Percentiles rank a stretch among this genome's conserved stretches.
These are phyloP conservation scores for Fusarium sp. DNA, from an alignment of 2,329 filamentous ascomycete genomes.

Conservation along the genomic window DNA sequence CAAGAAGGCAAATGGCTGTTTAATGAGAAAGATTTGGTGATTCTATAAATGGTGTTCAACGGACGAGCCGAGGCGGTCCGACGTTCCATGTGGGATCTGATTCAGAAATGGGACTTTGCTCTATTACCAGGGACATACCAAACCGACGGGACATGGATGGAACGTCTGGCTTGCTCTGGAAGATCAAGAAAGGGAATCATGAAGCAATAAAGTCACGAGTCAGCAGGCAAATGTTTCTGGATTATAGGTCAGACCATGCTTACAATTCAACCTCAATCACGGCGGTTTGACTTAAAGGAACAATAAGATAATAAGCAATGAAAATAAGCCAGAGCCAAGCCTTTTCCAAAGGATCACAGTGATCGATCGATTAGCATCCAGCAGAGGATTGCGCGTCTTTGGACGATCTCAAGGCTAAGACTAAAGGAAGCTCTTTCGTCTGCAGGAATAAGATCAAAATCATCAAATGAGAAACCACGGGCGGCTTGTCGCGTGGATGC, in stretches of 20 bases:
- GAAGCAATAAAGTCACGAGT: neutral
- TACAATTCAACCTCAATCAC: neutral
- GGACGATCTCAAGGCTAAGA: constrained; percentile 5
- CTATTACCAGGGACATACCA: neutral
- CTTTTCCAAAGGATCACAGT: neutral
- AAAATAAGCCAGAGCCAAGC: neutral
- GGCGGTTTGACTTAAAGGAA: neutral
- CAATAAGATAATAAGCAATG: neutral
- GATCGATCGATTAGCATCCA: constrained; percentile 3
- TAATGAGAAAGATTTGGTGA: constrained; percentile 1
- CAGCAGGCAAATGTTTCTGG: neutral
- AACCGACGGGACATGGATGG: neutral
- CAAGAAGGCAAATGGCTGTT: neutral
- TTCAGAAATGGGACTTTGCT: neutral
- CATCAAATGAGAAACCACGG: constrained; percentile 8
- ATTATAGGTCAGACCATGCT: neutral
- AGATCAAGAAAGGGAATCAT: neutral
- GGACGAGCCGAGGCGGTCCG: constrained; percentile 23
- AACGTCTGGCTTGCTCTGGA: neutral
- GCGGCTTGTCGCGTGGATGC: constrained; percentile 20
- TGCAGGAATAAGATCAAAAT: neutral
- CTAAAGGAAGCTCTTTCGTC: neutral
- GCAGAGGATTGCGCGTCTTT: constrained; percentile 3
- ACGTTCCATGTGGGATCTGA: constrained; percentile 11
- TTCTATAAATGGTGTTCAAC: constrained; percentile 16